Evolutionary conservation across 139 green algal species (phyloP), one percentile per base, ranked within the genome.

Genomic region (Edaphochlamys debaryana): DNA sequence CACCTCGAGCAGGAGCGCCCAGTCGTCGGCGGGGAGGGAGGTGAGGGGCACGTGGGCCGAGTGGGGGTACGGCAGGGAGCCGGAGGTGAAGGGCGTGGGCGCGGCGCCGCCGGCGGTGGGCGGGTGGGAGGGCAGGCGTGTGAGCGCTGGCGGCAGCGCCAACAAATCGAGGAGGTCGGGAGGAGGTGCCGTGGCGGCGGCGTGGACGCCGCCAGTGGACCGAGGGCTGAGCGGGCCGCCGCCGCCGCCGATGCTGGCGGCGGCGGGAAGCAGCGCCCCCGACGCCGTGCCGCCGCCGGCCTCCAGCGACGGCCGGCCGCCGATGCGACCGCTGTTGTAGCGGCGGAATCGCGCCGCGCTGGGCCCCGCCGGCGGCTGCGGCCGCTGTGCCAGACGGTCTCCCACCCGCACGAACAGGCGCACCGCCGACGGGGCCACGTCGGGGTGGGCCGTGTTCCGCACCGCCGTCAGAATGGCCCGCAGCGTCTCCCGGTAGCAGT

Each of bases 121-220:
- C 64, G 0, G 45, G 45, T 54, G 45, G 11, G 45, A 9, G 11
- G 45, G 45, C 11, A 22, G 45, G 11, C 9, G 45, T 9, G 45
- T 54, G 11, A 13, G 17, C 37, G 30, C 15, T 29, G 54, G n/a
- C 54, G 66, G 32, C 37, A 32, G n/a, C 58, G 40, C 42, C 8
- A 83, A 70, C 66, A 89, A 32, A 2, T 74, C 75, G n/a, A 91
- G 74, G 30, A 29, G 75, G 72, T 84, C 29, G n/a, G 66, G 68
- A 52, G 79, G 62, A 52, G 56, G 56, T 2, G 50, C 9, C 9
- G 50, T 22, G 8, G 50, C 50, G 5, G 50, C 50, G 9, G 56
- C 56, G 9, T 2, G 3, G 13, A 29, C 11, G 27, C 29, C 6
- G 11, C 4, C 27, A 7, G 29, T 37, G 13, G 22, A 25, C 20